Evolutionary conservation across 177 flowering plant species (phyloP).

Genomic region (Tripterygium wilfordii): DNA sequence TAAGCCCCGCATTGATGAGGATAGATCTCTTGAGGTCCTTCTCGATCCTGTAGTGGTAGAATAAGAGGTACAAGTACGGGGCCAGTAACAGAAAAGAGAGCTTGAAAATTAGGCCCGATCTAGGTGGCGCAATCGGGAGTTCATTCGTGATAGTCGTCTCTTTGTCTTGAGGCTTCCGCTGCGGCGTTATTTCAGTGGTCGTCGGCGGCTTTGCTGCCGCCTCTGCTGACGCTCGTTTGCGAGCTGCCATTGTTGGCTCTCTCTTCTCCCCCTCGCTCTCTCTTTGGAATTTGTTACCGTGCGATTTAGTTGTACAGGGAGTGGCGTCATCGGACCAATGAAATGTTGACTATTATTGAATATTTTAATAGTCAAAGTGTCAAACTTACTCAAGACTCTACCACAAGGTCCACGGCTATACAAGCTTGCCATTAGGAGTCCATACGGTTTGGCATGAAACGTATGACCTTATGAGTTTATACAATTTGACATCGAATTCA

Average conservation of each 20-base stretch:
- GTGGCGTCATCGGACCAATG: too few species aligned
- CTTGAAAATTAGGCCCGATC: constrained; percentile 26
- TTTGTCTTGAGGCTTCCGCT: too few species aligned
- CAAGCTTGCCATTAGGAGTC: too few species aligned
- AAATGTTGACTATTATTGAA: too few species aligned
- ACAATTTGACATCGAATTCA: too few species aligned
- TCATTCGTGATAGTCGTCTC: constrained; percentile 13
- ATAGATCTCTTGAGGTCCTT: constrained; percentile 57
- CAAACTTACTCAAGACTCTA: too few species aligned
- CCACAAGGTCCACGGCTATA: too few species aligned
- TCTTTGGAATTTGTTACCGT: constrained; percentile 1
- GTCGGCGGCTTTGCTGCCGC: background rate
- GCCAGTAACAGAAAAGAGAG: constrained; percentile 32
- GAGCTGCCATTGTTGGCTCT: constrained; percentile 16
- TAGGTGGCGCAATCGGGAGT: constrained; percentile 48
- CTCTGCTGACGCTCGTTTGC: constrained; percentile 4
- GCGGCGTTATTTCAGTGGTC: background rate
- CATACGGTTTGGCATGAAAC: too few species aligned
- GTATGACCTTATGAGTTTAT: too few species aligned
- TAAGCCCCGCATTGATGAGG: constrained; percentile 53
- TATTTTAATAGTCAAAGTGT: too few species aligned
- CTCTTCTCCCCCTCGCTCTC: constrained; percentile 8
- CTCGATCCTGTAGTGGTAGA: constrained; percentile 58
- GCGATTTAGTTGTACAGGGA: too few species aligned
- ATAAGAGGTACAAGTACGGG: constrained; percentile 56